Evolutionary conservation across 2,329 filamentous ascomycete genomes (phyloP).

Genomic region (Cladosporium sp.): DNA sequence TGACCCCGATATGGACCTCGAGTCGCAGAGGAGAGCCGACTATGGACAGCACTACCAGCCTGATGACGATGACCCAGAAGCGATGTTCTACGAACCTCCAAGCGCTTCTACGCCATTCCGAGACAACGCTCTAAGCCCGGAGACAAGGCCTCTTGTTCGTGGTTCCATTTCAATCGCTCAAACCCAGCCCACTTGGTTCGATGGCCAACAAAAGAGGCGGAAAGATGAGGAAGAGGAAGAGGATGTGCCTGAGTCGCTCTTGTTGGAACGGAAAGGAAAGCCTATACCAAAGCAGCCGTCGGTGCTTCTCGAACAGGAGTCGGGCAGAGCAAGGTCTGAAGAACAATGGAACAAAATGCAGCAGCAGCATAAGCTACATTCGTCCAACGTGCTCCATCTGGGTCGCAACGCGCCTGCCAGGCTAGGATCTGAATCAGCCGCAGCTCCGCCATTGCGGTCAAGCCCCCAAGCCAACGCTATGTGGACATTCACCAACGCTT

Average conservation of each 20-base stretch:
- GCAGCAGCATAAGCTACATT: constrained; percentile 49
- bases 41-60: constrained; percentile 6
- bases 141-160: constrained; percentile 28
- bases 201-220: constrained; percentile 32
- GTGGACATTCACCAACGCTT: constrained; percentile 91
- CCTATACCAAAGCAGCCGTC: constrained; percentile 14
- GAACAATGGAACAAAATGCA: constrained; percentile 55
- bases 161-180: constrained; percentile 28
- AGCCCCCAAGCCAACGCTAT: constrained; percentile 76
- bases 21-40: constrained; percentile 39
- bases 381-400: constrained; percentile 13
- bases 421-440: constrained; percentile 18
- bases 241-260: constrained; percentile 64
- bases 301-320: constrained; percentile 20
- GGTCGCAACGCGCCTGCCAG: neutral
- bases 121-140: constrained; percentile 52
- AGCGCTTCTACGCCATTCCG: constrained; percentile 25
- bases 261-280: constrained; percentile 51
- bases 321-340: constrained; percentile 31
- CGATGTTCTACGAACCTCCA: constrained; percentile 55
- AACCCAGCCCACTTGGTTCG: constrained; percentile 47
- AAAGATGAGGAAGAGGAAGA: constrained; percentile 54
- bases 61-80: constrained; percentile 57
- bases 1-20: constrained; percentile 45
- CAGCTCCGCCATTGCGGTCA: constrained; percentile 43